Evolutionary conservation across 192 early-diverging fungal genomes (phyloP).

Genomic region (Backusella mclennaniae): DNA sequence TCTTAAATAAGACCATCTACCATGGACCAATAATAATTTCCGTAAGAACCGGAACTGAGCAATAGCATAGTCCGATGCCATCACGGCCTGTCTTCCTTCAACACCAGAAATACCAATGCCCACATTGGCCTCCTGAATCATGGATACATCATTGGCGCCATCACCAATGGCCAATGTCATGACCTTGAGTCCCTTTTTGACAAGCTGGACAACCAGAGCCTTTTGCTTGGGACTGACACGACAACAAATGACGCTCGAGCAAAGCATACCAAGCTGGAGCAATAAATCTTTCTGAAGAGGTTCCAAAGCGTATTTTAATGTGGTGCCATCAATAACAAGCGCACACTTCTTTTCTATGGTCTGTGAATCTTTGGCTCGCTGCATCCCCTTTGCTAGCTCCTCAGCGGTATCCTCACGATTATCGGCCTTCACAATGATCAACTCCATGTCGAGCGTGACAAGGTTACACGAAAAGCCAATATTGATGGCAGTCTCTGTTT

Average conservation of each 20-base stretch:
- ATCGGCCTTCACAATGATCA: constrained; percentile 73
- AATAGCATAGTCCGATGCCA: constrained; percentile 93
- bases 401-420: constrained; percentile 54
- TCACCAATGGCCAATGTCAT: constrained; percentile 95
- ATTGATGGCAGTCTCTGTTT: constrained; percentile 97
- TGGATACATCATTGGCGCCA: constrained; percentile 97
- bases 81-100: constrained; percentile 93
- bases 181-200: constrained; percentile 78
- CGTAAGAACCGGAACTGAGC: constrained; percentile 87
- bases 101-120: constrained; percentile 94
- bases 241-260: constrained; percentile 91
- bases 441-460: constrained; percentile 77
- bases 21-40: constrained; percentile 90
- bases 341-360: constrained; percentile 37
- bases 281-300: constrained; percentile 54
- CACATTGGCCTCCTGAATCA: constrained; percentile 98
- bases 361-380: constrained; percentile 38
- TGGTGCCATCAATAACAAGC: constrained; percentile 92
- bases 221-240: constrained; percentile 97
- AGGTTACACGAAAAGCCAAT: constrained; percentile 98
- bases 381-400: constrained; percentile 73
- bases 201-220: constrained; percentile 86
- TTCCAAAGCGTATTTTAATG: constrained; percentile 78
- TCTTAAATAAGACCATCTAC: constrained; percentile 88
- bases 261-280: constrained; percentile 72